Percentiles rank a stretch among this genome's conserved stretches.
Evolutionary conservation across 192 early-diverging fungal genomes (phyloP).

Genomic region (Coemansia sp.): DNA sequence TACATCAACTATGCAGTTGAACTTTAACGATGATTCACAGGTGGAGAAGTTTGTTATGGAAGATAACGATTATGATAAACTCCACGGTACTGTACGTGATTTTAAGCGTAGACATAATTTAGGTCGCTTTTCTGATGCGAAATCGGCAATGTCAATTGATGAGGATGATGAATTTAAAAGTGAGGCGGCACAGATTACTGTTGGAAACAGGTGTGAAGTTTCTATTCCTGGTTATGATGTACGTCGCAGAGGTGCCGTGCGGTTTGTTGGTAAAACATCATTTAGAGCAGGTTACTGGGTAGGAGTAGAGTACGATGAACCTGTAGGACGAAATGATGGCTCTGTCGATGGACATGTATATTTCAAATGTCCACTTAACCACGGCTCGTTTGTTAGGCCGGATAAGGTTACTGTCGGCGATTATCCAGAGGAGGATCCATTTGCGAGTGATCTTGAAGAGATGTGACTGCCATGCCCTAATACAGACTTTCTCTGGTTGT

Average conservation of each 20-base stretch:
- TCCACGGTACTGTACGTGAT: constrained; percentile 78
- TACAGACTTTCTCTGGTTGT: no score
- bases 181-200: constrained; percentile 62
- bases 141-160: constrained; percentile 82
- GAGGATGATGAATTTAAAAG: constrained; percentile 68
- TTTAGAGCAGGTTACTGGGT: constrained; percentile 92
- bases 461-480: constrained; percentile 23
- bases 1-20: constrained; percentile 47
- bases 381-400: constrained; percentile 90
- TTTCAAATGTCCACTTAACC: constrained; percentile 69
- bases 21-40: constrained; percentile 83
- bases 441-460: constrained; percentile 70
- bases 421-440: constrained; percentile 86
- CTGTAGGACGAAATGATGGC: constrained; percentile 93
- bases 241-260: constrained; percentile 61
- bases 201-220: constrained; percentile 85
- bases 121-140: constrained; percentile 75
- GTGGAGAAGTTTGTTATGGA: constrained; percentile 93
- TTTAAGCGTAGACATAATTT: constrained; percentile 89
- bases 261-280: constrained; percentile 70
- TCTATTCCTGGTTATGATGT: constrained; percentile 54
- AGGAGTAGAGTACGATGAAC: constrained; percentile 95
- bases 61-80: constrained; percentile 85
- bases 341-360: constrained; percentile 74
- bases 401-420: constrained; percentile 88